Percentiles rank a stretch among this genome's conserved stretches.
These are phyloP conservation scores for Incumbomyces delicatus DNA, from an alignment of 2,329 filamentous ascomycete species.

Conservation along the genomic window DNA sequence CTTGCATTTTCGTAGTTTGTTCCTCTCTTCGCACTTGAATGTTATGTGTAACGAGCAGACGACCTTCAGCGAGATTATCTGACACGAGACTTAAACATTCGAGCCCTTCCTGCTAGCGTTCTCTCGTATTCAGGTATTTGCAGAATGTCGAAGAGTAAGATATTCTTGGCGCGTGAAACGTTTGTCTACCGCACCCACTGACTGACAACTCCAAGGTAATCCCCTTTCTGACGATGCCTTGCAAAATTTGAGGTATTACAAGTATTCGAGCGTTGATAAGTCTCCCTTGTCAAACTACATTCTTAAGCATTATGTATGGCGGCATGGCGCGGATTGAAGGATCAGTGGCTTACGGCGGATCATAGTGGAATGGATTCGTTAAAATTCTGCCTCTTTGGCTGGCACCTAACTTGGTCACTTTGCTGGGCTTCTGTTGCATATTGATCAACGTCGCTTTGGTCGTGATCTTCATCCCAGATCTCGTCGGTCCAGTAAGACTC, in stretches of 20 bases:
- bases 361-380: conserved; percentile 92
- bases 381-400: conserved; percentile 90
- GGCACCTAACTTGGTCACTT: conserved; percentile 93
- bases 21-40: neutral
- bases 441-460: conserved; percentile 69
- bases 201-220: conserved; percentile 26
- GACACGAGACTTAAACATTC: too few species aligned
- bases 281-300: conserved; percentile 90
- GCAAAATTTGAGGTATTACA: conserved; percentile 85
- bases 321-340: too few species aligned
- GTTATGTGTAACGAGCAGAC: too few species aligned
- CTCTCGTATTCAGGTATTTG: neutral
- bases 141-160: conserved; percentile 2
- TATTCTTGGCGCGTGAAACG: neutral
- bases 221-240: conserved; percentile 81
- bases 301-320: conserved; percentile 76
- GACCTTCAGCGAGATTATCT: too few species aligned
- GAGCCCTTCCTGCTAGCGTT: too few species aligned
- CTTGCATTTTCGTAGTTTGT: neutral
- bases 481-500: conserved; percentile 71
- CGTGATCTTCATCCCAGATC: conserved; percentile 74
- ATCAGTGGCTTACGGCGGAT: too few species aligned
- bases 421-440: conserved; percentile 91
- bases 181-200: neutral
- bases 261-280: conserved; percentile 95